Evolutionary conservation across 2,329 filamentous ascomycete species (phyloP).

Genomic region (Clonostachys rosea): DNA sequence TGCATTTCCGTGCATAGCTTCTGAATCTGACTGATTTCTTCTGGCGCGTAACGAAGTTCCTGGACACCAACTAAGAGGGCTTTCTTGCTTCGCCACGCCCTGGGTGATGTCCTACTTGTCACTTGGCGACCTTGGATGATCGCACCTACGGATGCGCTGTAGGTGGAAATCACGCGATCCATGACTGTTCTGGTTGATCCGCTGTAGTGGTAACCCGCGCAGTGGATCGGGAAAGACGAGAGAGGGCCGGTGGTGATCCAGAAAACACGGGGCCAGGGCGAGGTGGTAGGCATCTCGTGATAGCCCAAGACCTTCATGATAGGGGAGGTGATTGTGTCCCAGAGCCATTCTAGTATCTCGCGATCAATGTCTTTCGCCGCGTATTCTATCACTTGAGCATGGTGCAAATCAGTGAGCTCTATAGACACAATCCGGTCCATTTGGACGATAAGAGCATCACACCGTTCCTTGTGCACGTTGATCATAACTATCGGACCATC

Average conservation of each 20-base stretch:
- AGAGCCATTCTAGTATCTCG: background rate
- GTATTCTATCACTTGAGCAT: no score
- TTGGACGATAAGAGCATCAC: background rate
- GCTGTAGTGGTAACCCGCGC: background rate
- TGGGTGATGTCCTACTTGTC: background rate
- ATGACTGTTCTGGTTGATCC: background rate
- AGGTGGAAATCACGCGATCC: background rate
- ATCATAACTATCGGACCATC: background rate
- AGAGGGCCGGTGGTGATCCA: background rate
- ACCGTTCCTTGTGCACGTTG: background rate
- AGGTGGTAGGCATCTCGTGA: conserved; percentile 1
- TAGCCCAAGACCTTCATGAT: background rate
- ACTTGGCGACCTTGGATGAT: conserved; percentile 6
- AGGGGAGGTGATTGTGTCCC: background rate
- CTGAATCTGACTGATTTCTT: background rate
- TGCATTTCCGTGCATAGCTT: conserved; percentile 3
- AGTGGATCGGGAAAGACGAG: background rate
- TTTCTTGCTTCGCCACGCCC: background rate
- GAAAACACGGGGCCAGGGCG: background rate
- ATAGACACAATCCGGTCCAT: background rate
- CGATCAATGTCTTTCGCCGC: background rate
- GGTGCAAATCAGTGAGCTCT: no score
- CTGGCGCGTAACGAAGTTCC: background rate
- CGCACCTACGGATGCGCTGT: background rate
- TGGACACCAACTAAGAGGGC: background rate